Evolutionary conservation across 2,329 filamentous ascomycete species (phyloP).

Genomic region (Apiospora arundinis): DNA sequence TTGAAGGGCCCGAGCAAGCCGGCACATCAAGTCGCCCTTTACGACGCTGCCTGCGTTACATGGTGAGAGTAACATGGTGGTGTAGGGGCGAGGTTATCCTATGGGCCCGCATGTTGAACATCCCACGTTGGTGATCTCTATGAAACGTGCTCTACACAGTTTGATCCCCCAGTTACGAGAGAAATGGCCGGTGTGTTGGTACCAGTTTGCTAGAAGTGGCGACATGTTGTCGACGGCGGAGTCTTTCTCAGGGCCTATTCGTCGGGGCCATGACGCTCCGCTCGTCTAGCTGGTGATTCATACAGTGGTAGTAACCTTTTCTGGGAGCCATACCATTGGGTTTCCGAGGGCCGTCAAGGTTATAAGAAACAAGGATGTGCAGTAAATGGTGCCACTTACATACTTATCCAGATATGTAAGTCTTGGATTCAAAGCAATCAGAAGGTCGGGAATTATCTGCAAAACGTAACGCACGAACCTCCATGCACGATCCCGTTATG

Average conservation of each 20-base stretch:
- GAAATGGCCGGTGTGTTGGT: background rate
- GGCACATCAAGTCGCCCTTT: background rate
- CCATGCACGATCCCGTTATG: conserved; percentile 5
- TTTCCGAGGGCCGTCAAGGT: background rate
- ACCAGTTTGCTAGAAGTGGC: background rate
- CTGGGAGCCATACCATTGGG: background rate
- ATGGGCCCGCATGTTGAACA: conserved; percentile 4
- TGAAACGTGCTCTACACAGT: conserved; percentile 10
- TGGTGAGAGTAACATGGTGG: conserved; percentile 5
- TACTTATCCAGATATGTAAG: background rate
- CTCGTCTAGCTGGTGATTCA: background rate
- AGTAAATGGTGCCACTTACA: background rate
- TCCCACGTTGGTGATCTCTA: conserved; percentile 1
- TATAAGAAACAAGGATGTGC: background rate
- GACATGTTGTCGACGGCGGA: background rate
- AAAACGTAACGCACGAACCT: background rate
- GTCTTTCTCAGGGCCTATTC: background rate
- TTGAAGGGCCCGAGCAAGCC: conserved; percentile 4
- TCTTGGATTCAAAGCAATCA: background rate
- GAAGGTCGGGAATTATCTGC: conserved; percentile 5
- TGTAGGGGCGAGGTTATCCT: conserved; percentile 13
- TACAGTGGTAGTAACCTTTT: background rate
- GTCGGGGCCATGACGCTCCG: conserved; percentile 12
- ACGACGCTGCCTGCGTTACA: background rate
- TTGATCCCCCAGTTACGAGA: background rate